Percentiles rank a stretch among this genome's conserved stretches.
Evolutionary conservation across 192 early-diverging fungal genomes (phyloP).

Genomic region (Backusella tuberculispora): DNA sequence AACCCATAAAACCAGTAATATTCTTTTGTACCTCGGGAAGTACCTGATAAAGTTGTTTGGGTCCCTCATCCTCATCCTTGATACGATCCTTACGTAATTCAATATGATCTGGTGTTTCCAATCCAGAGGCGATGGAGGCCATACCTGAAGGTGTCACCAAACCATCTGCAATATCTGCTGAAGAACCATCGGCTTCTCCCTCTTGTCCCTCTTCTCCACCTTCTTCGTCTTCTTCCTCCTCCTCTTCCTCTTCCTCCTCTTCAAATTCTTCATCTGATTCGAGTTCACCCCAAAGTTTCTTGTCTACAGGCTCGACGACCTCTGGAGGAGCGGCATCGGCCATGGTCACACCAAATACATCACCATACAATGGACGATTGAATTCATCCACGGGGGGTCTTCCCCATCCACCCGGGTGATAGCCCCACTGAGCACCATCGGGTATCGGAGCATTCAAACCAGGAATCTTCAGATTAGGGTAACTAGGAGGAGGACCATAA

Average conservation of each 20-base stretch:
- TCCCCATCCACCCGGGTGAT: constrained; percentile 95
- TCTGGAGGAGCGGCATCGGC: constrained; percentile 58
- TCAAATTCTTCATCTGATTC: constrained; percentile 67
- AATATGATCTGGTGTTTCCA: constrained; percentile 85
- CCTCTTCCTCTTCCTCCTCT: constrained; percentile 36
- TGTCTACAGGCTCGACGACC: constrained; percentile 69
- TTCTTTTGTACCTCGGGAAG: constrained; percentile 72
- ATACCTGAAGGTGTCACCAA: constrained; percentile 87
- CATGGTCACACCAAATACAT: constrained; percentile 82
- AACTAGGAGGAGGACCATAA: constrained; percentile 93
- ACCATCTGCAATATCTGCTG: constrained; percentile 59
- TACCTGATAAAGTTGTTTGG: constrained; percentile 84
- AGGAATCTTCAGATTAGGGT: constrained; percentile 88
- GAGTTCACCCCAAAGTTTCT: constrained; percentile 89
- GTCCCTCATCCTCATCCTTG: constrained; percentile 44
- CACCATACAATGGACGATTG: constrained; percentile 92
- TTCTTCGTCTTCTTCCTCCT: constrained; percentile 74
- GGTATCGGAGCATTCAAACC: constrained; percentile 98
- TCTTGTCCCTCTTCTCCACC: constrained; percentile 71
- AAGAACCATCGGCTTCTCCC: constrained; percentile 55
- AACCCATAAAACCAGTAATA: constrained; percentile 91
- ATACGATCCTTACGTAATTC: constrained; percentile 84
- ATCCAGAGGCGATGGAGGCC: constrained; percentile 69
- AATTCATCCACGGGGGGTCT: constrained; percentile 84
- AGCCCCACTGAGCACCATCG: constrained; percentile 97